Evolutionary conservation across 1,284 basidiomycete species (phyloP), one percentile per base, ranked within the genome.

Genomic region (Trichosporon ovoides): DNA sequence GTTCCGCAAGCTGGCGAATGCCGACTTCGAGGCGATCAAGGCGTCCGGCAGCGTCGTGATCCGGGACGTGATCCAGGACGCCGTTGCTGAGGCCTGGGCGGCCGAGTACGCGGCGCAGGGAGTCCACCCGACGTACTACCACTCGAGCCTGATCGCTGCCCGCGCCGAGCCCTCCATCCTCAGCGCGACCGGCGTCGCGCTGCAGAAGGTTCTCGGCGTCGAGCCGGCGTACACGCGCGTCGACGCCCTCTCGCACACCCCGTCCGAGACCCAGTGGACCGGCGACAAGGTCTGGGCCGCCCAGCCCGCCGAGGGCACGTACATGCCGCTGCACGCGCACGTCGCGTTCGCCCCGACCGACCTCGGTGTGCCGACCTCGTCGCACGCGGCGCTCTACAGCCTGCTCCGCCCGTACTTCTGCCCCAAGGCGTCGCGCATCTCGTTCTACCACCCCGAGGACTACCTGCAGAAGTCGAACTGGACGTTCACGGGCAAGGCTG

Each of bases 381-480:
- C 66, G 46, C 66, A 68, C 36, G 63, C 70, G 0, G 68, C 69
- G 3, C 69, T 63, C n/a, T 76, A 76, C 65, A 55, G 68, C 18
- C 56, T 69, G 31, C 68, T 76, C 35, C 66, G 72, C 56, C 73
- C 74, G 2, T 63, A 72, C 38, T 76, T 74, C 64, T 38, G 55
- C 34, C 60, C 71, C 3, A 36, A 58, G 52, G 64, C 62, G 34
- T 66, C 63, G 34, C 62, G 65, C 48, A 71, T 76, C 54, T 71
- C 70, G 28, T 73, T 76, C 65, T 73, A 73, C 63, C 38, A 66
- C 38, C 38, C 59, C 12, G 46, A 59, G 20, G 63, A 60, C 18
- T 76, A 76, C 59, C 69, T 73, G 48, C 58, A 63, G 19, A 48
- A 66, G 1, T 49, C 58, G 38, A 76, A 76, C 62, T 76, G 74